Base-by-base conservation (phyloP, 148 eudicot genomes). In the Agrostemma githago region DNA sequence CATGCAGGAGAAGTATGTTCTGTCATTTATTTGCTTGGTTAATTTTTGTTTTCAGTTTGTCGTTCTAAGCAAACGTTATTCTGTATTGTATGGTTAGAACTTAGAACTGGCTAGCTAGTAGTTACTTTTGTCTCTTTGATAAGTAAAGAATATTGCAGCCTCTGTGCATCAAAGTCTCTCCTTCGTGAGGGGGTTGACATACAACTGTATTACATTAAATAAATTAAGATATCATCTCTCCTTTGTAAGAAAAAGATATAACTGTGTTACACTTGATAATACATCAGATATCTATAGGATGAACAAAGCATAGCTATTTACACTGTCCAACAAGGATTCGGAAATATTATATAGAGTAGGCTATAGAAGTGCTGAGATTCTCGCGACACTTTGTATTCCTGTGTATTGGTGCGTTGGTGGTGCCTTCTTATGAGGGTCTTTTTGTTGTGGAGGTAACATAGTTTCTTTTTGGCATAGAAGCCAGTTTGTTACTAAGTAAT, bases 1-100 rank as follows among this genome's bases (percentile, higher is more conserved):
- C 20, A 78, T 88, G 85, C 75, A 79, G 53, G 92, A 87, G 59
- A 94, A 86, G 98, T 94, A 89, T 73, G 97, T 76, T 46, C 72
- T 72, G 66, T 64, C 51, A 68, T 26, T 39, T 38, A 60, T 70
- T 40, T 4, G 9, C 67, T 53, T 5, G 54, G 11, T 64, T 37
- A 51, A 66, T 65, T 42, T 26, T 63, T 15, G 42, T 6, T 44
- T 64, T 54, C 15, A 10, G 38, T 26, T 17, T 58, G 43, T 65
- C 38, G 16, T 62, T 62, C 40, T 37, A 3, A 16, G 9, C 0
- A 2, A 34, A 17, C 11, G 8, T 19, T 8, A 19, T 17, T 1
- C 21, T 6, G 34, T 3, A 8, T 60, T 48, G 41, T 10, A 51
- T 21, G 6, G 37, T 51, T 26, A 26, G 34, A 26, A 26, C 34